Percentiles rank a stretch among this genome's conserved stretches.
Conservation (phyloP, 2,329 filamentous ascomycete species). For the Xylaria sp. region DNA sequence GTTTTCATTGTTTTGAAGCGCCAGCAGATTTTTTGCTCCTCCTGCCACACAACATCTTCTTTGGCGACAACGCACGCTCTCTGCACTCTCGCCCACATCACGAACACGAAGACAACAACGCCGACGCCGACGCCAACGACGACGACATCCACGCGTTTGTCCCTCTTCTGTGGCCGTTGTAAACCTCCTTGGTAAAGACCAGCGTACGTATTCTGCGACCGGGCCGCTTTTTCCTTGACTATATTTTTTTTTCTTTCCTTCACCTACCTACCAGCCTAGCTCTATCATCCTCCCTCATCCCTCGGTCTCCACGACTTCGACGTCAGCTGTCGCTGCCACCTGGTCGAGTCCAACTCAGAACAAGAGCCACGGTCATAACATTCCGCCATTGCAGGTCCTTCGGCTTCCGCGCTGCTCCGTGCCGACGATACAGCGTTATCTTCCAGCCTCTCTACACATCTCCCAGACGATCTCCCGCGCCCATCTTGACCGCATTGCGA, state of each 20-base stretch:
- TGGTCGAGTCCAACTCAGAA: slow-evolving; percentile 38
- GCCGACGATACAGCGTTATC: slow-evolving; percentile 37
- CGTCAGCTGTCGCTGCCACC: slow-evolving; percentile 40
- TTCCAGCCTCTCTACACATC: slow-evolving; percentile 28
- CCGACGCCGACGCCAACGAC: slow-evolving; percentile 15
- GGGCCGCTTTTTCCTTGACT: slow-evolving; percentile 32
- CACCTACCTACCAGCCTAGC: slow-evolving; percentile 7
- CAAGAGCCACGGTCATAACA: slow-evolving; percentile 38
- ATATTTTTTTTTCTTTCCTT: slow-evolving; percentile 13
- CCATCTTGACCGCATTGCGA: slow-evolving; percentile 32
- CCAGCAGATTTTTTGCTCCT: slow-evolving; percentile 29
- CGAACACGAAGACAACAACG: slow-evolving; percentile 5
- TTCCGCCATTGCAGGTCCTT: slow-evolving; percentile 36
- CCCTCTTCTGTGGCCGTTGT: slow-evolving; percentile 26
- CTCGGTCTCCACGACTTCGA: slow-evolving; percentile 30
- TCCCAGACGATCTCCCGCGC: slow-evolving; percentile 22
- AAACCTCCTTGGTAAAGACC: slow-evolving; percentile 29
- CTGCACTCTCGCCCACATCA: slow-evolving; percentile 18
- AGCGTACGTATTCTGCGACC: slow-evolving; percentile 38
- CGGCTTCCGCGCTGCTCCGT: slow-evolving; percentile 29
- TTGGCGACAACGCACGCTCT: not conserved
- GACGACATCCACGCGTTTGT: slow-evolving; percentile 12
- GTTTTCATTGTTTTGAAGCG: slow-evolving; percentile 38
- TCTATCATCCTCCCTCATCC: slow-evolving; percentile 14
- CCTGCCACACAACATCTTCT: slow-evolving; percentile 19